These are phyloP conservation scores for Kappamyces sp. DNA, from an alignment of 192 early-diverging fungal genomes.

Conservation along the genomic window DNA sequence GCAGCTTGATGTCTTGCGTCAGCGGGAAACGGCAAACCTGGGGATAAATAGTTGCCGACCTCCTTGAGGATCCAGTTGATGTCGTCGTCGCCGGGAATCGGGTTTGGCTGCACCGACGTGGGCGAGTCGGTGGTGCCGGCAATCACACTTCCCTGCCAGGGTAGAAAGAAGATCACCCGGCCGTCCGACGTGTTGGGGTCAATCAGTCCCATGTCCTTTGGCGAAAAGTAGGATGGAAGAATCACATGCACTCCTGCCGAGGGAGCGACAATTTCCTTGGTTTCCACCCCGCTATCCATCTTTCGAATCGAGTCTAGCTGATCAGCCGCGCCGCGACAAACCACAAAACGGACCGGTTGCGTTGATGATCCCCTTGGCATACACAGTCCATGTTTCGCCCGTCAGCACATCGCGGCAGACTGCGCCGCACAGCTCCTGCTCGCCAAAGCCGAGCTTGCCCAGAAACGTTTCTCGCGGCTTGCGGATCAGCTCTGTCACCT, in stretches of 20 bases:
- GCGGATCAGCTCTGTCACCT: conserved; percentile 79
- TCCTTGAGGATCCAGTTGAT: conserved; percentile 94
- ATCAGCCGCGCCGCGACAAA: conserved; percentile 21
- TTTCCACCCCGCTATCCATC: conserved; percentile 67
- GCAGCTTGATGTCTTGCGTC: conserved; percentile 80
- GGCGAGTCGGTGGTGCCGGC: conserved; percentile 93
- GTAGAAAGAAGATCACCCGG: conserved; percentile 95
- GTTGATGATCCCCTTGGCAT: conserved; percentile 91
- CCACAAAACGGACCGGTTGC: conserved; percentile 73
- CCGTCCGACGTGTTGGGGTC: conserved; percentile 92
- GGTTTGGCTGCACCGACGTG: conserved; percentile 76
- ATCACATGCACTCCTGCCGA: conserved; percentile 91
- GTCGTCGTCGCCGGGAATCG: conserved; percentile 86
- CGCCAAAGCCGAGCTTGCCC: conserved; percentile 35
- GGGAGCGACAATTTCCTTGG: conserved; percentile 84
- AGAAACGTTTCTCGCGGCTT: conserved; percentile 33
- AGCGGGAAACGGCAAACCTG: conserved; percentile 25
- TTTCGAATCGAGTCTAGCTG: conserved; percentile 76
- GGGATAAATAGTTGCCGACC: conserved; percentile 82
- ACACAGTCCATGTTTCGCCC: conserved; percentile 79
- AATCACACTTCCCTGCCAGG: conserved; percentile 94
- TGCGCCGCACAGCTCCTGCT: conserved; percentile 71
- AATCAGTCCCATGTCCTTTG: conserved; percentile 88
- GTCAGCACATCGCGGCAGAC: conserved; percentile 74
- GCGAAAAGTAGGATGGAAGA: conserved; percentile 92